A percentile compares a stretch with the other conserved stretches of the same genome.
Evolutionary conservation across 345 rosid genomes (phyloP).

Genomic region (Rhizophora mangle): DNA sequence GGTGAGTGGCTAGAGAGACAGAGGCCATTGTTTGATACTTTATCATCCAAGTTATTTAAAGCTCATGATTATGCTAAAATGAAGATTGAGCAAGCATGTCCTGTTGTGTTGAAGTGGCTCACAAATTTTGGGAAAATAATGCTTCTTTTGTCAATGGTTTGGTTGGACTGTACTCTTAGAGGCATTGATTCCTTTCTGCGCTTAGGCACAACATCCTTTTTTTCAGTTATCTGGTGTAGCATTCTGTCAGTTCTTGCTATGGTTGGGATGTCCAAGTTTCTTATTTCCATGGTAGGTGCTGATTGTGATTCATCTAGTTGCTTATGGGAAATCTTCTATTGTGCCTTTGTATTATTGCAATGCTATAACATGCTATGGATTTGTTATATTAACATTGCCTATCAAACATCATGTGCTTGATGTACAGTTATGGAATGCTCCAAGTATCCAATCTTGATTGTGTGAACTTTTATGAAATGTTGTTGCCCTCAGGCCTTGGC

Average conservation of each 20-base stretch:
- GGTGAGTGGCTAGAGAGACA: conserved; percentile 61
- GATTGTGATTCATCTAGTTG: conserved; percentile 7
- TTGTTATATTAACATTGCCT: no score
- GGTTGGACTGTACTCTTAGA: conserved; percentile 87
- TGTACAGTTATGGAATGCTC: no score
- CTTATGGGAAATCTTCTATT: neutral
- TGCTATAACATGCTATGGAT: no score
- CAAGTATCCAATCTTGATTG: neutral
- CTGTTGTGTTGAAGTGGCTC: conserved; percentile 67
- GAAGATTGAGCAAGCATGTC: conserved; percentile 55
- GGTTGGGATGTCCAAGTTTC: conserved; percentile 72
- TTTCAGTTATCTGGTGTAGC: conserved; percentile 88
- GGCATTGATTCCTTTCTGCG: conserved; percentile 83
- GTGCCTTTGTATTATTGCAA: neutral
- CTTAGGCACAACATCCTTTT: conserved; percentile 82
- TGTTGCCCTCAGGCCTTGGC: conserved; percentile 50
- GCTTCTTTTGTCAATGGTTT: conserved; percentile 68
- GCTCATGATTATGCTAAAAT: conserved; percentile 43
- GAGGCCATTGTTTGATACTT: conserved; percentile 42
- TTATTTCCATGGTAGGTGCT: conserved; percentile 63
- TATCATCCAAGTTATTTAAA: conserved; percentile 33
- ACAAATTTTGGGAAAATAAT: conserved; percentile 59
- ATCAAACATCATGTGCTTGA: no score
- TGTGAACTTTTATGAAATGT: conserved; percentile 19
- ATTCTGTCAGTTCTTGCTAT: conserved; percentile 70